A percentile compares a stretch with the other conserved stretches of the same genome.
These are phyloP conservation scores for Butyriboletus loyo DNA, from an alignment of 768 basidiomycete genomes.

Conservation along the genomic window DNA sequence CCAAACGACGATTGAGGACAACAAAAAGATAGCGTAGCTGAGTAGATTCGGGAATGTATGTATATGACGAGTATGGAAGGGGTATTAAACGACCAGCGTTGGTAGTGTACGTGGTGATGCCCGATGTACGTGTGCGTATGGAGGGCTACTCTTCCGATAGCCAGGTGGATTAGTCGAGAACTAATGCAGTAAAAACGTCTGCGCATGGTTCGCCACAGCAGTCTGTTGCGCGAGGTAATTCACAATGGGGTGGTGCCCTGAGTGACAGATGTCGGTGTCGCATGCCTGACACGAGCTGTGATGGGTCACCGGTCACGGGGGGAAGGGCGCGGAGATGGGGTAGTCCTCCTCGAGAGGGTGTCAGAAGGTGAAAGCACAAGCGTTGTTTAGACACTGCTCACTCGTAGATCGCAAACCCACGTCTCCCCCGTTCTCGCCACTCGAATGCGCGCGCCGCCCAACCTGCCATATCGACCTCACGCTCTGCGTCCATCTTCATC, in stretches of 20 bases:
- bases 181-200: not conserved
- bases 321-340: slow-evolving; percentile 20
- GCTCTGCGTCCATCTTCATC: slow-evolving; percentile 54
- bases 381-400: slow-evolving; percentile 12
- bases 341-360: slow-evolving; percentile 15
- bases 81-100: slow-evolving; percentile 32
- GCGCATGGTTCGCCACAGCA: not conserved
- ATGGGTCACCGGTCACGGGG: slow-evolving; percentile 22
- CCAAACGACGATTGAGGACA: slow-evolving; percentile 4
- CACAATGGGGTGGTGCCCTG: not conserved
- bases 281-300: slow-evolving; percentile 1
- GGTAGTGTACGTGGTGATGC: slow-evolving; percentile 12
- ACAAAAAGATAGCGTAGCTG: slow-evolving; percentile 4
- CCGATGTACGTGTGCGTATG: not conserved
- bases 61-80: slow-evolving; percentile 7
- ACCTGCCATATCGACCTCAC: slow-evolving; percentile 76
- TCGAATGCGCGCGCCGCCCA: slow-evolving; percentile 68
- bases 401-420: slow-evolving; percentile 19
- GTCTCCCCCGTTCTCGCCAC: slow-evolving; percentile 31
- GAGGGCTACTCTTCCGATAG: not conserved
- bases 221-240: not conserved
- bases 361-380: slow-evolving; percentile 8
- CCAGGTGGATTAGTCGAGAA: not conserved
- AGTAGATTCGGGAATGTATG: slow-evolving; percentile 16
- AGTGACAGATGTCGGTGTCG: not conserved